Percentiles rank a stretch among this genome's conserved stretches.
Conservation (phyloP, 2,329 filamentous ascomycete genomes). For the Penicillium sp. region DNA sequence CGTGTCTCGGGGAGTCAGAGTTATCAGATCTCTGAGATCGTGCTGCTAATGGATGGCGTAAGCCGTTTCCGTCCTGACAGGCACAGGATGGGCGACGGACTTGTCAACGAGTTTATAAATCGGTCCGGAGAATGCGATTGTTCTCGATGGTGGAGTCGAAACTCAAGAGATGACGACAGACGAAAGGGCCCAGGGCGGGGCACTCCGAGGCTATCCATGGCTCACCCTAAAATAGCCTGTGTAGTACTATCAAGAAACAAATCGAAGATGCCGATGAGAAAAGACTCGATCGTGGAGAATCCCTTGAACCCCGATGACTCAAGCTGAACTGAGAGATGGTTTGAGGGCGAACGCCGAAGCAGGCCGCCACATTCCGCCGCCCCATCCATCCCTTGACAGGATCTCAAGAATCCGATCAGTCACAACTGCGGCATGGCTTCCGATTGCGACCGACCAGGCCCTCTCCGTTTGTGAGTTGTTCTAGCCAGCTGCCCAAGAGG, state of each 20-base stretch:
- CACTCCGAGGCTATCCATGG: neutral
- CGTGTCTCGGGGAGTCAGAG: neutral
- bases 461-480: neutral
- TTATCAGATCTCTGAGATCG: neutral
- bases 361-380: neutral
- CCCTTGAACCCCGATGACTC: neutral
- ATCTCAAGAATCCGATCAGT: neutral
- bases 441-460: neutral
- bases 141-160: neutral
- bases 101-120: neutral
- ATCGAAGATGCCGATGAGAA: neutral
- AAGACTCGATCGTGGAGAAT: neutral
- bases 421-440: neutral
- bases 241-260: neutral
- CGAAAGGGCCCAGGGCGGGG: neutral
- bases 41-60: neutral
- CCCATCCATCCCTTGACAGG: neutral
- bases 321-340: neutral
- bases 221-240: neutral
- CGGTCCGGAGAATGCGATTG: slow-evolving; percentile 5
- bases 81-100: neutral
- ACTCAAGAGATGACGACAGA: slow-evolving; percentile 1
- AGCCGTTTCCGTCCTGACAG: neutral
- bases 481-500: neutral
- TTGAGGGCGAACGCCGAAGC: neutral